These are phyloP conservation scores for Fagopyrum esculentum DNA, from an alignment of 148 eudicot genomes.

Conservation along the genomic window DNA sequence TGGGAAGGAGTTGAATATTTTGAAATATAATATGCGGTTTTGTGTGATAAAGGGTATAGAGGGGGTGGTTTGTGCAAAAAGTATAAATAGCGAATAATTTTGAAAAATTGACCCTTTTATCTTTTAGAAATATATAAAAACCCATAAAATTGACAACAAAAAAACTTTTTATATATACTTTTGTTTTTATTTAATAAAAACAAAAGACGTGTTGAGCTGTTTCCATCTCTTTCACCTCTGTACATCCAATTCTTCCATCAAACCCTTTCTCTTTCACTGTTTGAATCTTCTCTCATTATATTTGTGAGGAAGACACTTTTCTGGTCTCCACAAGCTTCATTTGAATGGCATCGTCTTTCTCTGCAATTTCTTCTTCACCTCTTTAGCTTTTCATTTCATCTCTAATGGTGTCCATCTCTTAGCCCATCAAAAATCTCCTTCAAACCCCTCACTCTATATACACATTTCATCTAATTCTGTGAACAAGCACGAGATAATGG, in stretches of 20 bases:
- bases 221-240: constrained; percentile 1
- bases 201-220: constrained; percentile 16
- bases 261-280: background rate
- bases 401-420: background rate
- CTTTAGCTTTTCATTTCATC: background rate
- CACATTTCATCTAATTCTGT: background rate
- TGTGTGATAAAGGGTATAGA: too few species aligned
- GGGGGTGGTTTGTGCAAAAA: too few species aligned
- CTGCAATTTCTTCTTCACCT: background rate
- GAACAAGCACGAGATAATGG: constrained; percentile 24
- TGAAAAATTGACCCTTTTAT: too few species aligned
- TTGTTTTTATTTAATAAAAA: background rate
- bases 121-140: too few species aligned
- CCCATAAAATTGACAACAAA: too few species aligned
- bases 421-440: constrained; percentile 6
- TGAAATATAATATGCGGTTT: too few species aligned
- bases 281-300: background rate
- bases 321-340: background rate
- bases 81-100: too few species aligned
- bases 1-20: too few species aligned
- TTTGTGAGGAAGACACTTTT: background rate
- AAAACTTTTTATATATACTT: background rate
- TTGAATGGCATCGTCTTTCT: background rate
- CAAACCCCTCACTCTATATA: background rate
- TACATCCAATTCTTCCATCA: background rate